Base-by-base conservation (phyloP, 371 early-diverging fungal genomes). In the Circinella umbellata region DNA sequence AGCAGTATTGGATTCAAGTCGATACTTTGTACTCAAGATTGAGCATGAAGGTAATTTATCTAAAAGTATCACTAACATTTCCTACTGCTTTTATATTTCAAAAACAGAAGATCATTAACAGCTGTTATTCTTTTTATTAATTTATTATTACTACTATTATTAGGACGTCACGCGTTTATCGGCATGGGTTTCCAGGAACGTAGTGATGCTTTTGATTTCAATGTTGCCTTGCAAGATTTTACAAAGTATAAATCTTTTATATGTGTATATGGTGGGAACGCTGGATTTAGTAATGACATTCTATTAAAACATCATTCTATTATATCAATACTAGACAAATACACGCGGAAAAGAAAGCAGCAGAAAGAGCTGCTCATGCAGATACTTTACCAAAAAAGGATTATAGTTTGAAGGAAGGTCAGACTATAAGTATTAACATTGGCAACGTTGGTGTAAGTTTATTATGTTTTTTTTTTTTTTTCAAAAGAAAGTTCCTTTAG, bases 151-250 rank as follows among this genome's bases (percentile, higher is more conserved):
- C 27, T 27, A 27, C 2, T 27, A 60, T 8, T 69, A 20, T 61
- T 68, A 84, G 87, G 90, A n/a, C 87, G 90, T 20, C 93, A 94
- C 77, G 96, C 96, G 14, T 95, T 91, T 79, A 84, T 96, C 68
- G 97, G 97, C 11, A 79, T 97, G 71, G 97, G 97, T 4, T 95
- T 97, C 73, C 83, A 88, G 60, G 97, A 97, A 72, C 89, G 96
- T 7, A 85, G 89, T 39, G 90, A 90, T 74, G 93, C 97, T 3
- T 97, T 97, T 83, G 96, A 97, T 75, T 96, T 95, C 68, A 96
- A 97, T 71, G 97, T 96, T 8, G 91, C 95, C 1, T 76, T 97
- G 10, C 96, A 96, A 79, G 96, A 95, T 77, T 92, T 88, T 73
- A 73, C 77, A 69, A 90, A 89, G 92, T 91, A 78, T 70, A 78